Evolutionary conservation across 495 filamentous ascomycete genomes (phyloP), one percentile per base, ranked within the genome.

Genomic region (Staphylotrichum tortipilum): DNA sequence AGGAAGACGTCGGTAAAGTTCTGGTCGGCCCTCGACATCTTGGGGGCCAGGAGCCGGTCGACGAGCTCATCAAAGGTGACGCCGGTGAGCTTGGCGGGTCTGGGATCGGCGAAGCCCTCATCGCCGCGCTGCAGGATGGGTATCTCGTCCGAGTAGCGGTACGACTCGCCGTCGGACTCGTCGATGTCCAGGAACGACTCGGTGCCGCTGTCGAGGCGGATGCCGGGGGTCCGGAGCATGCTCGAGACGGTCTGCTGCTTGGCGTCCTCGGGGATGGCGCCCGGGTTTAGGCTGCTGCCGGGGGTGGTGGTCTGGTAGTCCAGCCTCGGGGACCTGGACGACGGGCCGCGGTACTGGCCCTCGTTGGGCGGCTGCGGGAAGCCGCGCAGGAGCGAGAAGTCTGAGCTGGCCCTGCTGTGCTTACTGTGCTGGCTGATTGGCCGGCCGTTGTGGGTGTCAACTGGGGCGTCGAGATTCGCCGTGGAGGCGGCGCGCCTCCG

Each of bases 1-100:
- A 97, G 71, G 59, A 97, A 97, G 8, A 90, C 83, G 23, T 84
- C 78, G 15, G 75, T 74, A 64, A 96, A 97, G 62, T 94, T 95
- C 17, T 76, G 73, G 63, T 96, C 92, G 6, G 82, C 73, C 62
- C 87, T 90, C 29, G 88, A 88, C 74, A 91, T 84, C 30, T 86
- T 85, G 47, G 83, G 78, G 0, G 82, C 76, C 23, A 96, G 71
- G 26, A 98, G 73, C 36, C 87, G 83, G 63, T 96, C 89, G 14
- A 97, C 84, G 8, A 98, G 75, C 44, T 94, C 87, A 57, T 94
- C 89, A 57, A 94, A 95, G 7, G 79, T 81, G 17, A 84, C 70
- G 4, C 88, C 88, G 10, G 69, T 64, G 43, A 77, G 77, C 61
- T 72, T 76, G 9, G 67, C 61, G 4, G 73, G 66, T 50, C 68